Conservation (phyloP, 768 basidiomycete species). For the Boletus rubropictus region DNA sequence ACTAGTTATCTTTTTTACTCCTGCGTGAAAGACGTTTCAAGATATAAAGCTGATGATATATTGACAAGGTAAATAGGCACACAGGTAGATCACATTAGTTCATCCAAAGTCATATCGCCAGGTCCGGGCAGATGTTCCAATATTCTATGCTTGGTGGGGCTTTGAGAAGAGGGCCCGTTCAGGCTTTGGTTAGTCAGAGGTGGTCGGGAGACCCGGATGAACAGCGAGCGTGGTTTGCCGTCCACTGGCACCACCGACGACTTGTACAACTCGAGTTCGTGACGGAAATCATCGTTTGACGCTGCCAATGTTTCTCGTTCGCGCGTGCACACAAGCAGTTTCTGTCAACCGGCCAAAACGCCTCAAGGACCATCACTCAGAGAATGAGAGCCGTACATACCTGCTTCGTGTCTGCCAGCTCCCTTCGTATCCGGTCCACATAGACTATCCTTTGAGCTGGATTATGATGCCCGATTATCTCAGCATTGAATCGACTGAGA, state of each 20-base stretch:
- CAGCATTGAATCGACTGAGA: slow-evolving; percentile 78
- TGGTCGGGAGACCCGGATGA: slow-evolving; percentile 41
- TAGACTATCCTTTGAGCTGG: slow-evolving; percentile 83
- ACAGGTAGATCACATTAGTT: slow-evolving; percentile 29
- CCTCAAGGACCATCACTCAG: neutral
- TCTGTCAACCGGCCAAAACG: slow-evolving; percentile 30
- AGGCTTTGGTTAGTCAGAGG: slow-evolving; percentile 43
- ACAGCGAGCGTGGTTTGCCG: slow-evolving; percentile 48
- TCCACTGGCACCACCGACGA: slow-evolving; percentile 47
- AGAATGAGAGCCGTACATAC: slow-evolving; percentile 37
- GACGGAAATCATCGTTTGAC: slow-evolving; percentile 42
- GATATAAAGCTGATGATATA: neutral
- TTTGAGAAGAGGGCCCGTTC: slow-evolving; percentile 23
- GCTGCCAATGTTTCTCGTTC: slow-evolving; percentile 44
- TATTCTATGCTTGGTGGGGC: slow-evolving; percentile 14
- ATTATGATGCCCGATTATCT: slow-evolving; percentile 80
- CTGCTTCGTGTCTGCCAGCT: slow-evolving; percentile 76
- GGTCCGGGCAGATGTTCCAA: slow-evolving; percentile 34
- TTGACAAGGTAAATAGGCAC: slow-evolving; percentile 12
- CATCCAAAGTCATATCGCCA: slow-evolving; percentile 51
- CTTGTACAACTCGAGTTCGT: slow-evolving; percentile 57
- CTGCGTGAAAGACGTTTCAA: neutral
- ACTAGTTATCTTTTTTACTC: neutral
- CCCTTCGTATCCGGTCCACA: slow-evolving; percentile 75
- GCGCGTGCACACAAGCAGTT: slow-evolving; percentile 41